Conservation (phyloP, 2,329 filamentous ascomycete genomes). For the Ceratocystis huliohia region DNA sequence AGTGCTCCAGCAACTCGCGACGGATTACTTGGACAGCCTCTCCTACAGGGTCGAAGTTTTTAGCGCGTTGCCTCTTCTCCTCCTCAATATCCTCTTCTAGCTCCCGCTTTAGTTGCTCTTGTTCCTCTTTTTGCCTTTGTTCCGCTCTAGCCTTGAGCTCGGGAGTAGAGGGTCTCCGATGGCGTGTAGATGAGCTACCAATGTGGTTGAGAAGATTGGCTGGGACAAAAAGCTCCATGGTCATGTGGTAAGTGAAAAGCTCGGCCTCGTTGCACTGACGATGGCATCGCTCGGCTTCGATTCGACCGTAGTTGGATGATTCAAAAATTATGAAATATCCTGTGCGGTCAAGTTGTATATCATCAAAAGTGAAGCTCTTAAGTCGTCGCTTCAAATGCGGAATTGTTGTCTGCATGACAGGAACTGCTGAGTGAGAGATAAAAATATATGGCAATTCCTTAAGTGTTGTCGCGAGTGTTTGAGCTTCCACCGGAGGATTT, state of each 20-base stretch:
- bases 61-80: constrained; percentile 76
- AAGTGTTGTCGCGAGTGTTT: constrained; percentile 55
- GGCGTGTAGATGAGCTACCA: constrained; percentile 16
- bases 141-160: constrained; percentile 27
- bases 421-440: constrained; percentile 74
- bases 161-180: constrained; percentile 18
- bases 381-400: constrained; percentile 82
- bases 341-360: constrained; percentile 68
- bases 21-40: constrained; percentile 71
- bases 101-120: constrained; percentile 53
- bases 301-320: constrained; percentile 60
- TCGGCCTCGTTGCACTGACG: constrained; percentile 64
- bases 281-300: constrained; percentile 71
- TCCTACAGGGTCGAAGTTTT: constrained; percentile 76
- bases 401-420: constrained; percentile 72
- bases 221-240: constrained; percentile 58
- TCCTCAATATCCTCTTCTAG: constrained; percentile 75
- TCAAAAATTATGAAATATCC: constrained; percentile 92
- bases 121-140: constrained; percentile 49
- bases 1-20: constrained; percentile 70
- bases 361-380: constrained; percentile 67
- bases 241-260: constrained; percentile 85
- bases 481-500: constrained; percentile 47
- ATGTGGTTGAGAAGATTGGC: constrained; percentile 22
- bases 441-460: constrained; percentile 80